phyloP scores from a whole-genome alignment of 2,329 filamentous ascomycete genomes.

The Pseudogymnoascus sp. region DNA sequence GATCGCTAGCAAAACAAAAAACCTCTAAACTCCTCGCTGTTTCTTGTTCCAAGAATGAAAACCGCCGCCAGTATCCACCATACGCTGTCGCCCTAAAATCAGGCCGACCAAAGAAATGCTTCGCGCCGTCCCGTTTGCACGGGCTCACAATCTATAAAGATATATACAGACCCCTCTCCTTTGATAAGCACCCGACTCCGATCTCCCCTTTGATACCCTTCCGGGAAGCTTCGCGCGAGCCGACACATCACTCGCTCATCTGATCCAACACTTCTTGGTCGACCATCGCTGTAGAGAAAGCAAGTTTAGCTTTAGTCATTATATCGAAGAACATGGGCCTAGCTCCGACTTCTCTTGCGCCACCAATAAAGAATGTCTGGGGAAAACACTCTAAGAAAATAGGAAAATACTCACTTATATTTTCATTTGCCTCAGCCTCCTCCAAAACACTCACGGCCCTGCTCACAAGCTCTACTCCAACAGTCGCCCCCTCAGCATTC shows the following conservation, averaged over 20 bases:
- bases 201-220: neutral
- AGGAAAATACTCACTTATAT: constrained; percentile 4
- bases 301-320: neutral
- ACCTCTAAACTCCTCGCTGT: constrained; percentile 5
- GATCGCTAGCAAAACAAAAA: neutral
- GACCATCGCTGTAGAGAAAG: neutral
- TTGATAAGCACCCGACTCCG: neutral
- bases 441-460: neutral
- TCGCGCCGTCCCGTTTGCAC: neutral
- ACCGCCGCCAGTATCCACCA: neutral
- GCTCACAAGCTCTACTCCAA: constrained; percentile 1
- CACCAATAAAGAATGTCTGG: neutral
- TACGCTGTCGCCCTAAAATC: neutral
- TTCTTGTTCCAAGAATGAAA: neutral
- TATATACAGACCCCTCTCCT: neutral
- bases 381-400: neutral
- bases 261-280: neutral
- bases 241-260: neutral
- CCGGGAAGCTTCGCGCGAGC: neutral
- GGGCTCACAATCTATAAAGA: neutral
- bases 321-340: neutral
- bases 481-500: neutral
- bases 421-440: neutral
- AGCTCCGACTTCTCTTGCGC: neutral
- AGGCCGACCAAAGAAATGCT: neutral